Evolutionary conservation across 805 yeast genomes (phyloP), one percentile per base, ranked within the genome.

Genomic region (Phaffomyces thermotolerans): DNA sequence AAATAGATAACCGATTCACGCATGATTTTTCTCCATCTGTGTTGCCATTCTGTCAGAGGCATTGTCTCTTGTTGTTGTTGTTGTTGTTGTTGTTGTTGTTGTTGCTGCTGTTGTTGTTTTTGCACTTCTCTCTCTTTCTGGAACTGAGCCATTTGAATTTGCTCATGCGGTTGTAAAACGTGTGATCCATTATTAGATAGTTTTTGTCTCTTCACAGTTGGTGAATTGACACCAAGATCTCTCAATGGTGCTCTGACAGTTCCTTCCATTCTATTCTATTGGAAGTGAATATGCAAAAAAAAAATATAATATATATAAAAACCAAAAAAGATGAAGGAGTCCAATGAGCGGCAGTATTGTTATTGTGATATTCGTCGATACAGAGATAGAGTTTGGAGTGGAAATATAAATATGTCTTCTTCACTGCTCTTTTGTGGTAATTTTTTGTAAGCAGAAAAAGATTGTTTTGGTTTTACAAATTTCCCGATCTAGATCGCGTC

Each of bases 1-100:
- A 79, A 78, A 53, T 78, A 79, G 6, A 78, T 77, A 9, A 72
- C 73, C 10, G 78, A 71, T 40, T 68, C 73, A 36, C 67, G 71
- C 77, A 79, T 72, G 44, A 78, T 77, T 43, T 68, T 68, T 36
- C 75, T 63, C 86, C 86, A 79, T 39, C 72, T 71, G 30, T 63
- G 65, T 52, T 77, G 81, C 86, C 86, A 79, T 48, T 68, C 69
- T 41, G 60, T 63, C 40, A 79, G 57, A 43, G 56, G 51, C 12
- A 50, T 48, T 1, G 44, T 45, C 17, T 39, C 45, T 8, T 47
- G 44, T 24, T 37, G 40, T 23, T 22, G 43, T 33, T 34, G 39
- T 6, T 29, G 25, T 6, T 18, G 44, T 15, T 34, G 44, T 34
- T 46, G 43, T 14, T 37, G 34, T 8, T 47, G 44, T 24, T 37